Base-by-base conservation (phyloP, 192 early-diverging fungal genomes). In the Coemansia sp. region DNA sequence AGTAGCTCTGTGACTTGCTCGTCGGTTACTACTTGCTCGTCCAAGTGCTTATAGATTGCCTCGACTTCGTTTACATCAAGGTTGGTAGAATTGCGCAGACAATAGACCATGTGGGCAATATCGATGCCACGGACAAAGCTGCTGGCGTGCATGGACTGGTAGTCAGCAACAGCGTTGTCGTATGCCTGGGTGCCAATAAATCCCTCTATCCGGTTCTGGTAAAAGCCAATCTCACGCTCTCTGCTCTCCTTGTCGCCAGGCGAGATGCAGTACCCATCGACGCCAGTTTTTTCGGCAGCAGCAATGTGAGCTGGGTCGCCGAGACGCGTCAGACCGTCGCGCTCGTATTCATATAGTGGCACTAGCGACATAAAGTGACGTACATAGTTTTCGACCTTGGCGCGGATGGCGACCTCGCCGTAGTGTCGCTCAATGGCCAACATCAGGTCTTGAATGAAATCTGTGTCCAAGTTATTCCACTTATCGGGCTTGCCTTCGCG, bases 321-420 rank as follows among this genome's bases (percentile, higher is more conserved):
- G 44, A 95, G 88, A 18, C 84, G 79, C 3, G 92, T 92, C 9
- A 78, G 64, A 11, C 89, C 89, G 53, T 81, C 86, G 7, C 82
- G 86, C 52, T 92, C 89, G 36, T 88, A 84, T 73, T 97, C 94
- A 66, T 92, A 95, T 10, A 92, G 72, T 44, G 90, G 89, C 24
- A 91, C 88, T 29, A 95, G 81, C 34, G 92, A 89, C 47, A 95
- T 88, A 79, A 97, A 94, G 46, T 93, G 86, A 15, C 89, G 87
- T 22, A 98, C 89, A 69, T 95, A 95, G 34, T 91, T 91, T 57
- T 97, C 92, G 39, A 98, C 89, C 65, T 92, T 93, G 61, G 94
- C 90, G 5, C 97, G 89, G 20, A 98, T 91, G 27, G 93, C 86
- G 49, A 91, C 89, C 69, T 98, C 97, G 27, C 91, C 89, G 55